phyloP scores from a whole-genome alignment of 2,329 filamentous ascomycete species.

The Scleromitrula shiraiana region DNA sequence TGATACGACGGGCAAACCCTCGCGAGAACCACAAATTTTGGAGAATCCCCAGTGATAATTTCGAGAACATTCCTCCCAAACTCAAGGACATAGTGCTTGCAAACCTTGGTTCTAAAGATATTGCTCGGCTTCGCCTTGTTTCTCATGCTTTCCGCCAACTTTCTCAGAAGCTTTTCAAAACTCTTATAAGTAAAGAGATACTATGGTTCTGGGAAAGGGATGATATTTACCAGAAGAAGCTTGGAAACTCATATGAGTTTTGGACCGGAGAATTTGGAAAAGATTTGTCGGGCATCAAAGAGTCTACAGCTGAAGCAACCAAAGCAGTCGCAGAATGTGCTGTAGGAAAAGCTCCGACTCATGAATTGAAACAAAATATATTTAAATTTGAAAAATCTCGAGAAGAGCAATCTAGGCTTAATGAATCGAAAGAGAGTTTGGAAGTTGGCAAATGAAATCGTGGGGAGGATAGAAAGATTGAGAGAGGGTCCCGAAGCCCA shows the following conservation, averaged over 20 bases:
- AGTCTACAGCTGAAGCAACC: background rate
- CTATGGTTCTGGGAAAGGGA: slow-evolving; percentile 13
- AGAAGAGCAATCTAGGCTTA: slow-evolving; percentile 3
- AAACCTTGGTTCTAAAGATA: background rate
- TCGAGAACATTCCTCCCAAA: slow-evolving; percentile 2
- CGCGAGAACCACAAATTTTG: background rate
- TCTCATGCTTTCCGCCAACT: slow-evolving; percentile 9
- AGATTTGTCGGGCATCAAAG: background rate
- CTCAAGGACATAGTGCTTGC: slow-evolving; percentile 6
- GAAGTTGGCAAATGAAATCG: slow-evolving; percentile 5
- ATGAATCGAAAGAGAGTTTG: slow-evolving; percentile 8
- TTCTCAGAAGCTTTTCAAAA: slow-evolving; percentile 1
- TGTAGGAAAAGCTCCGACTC: background rate
- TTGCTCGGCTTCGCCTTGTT: background rate
- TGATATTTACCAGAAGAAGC: background rate
- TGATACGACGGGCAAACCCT: background rate
- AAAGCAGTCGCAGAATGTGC: slow-evolving; percentile 1
- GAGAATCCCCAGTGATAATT: slow-evolving; percentile 4
- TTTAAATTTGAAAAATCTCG: slow-evolving; percentile 5
- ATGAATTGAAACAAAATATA: slow-evolving; percentile 10
- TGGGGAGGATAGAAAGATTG: slow-evolving; percentile 8
- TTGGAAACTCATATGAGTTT: background rate
- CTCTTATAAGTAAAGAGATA: slow-evolving; percentile 9
- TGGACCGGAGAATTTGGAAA: slow-evolving; percentile 1
- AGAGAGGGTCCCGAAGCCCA: background rate